Conservation (phyloP, 2,329 filamentous ascomycete species). For the Trichoderma atrobrunneum region DNA sequence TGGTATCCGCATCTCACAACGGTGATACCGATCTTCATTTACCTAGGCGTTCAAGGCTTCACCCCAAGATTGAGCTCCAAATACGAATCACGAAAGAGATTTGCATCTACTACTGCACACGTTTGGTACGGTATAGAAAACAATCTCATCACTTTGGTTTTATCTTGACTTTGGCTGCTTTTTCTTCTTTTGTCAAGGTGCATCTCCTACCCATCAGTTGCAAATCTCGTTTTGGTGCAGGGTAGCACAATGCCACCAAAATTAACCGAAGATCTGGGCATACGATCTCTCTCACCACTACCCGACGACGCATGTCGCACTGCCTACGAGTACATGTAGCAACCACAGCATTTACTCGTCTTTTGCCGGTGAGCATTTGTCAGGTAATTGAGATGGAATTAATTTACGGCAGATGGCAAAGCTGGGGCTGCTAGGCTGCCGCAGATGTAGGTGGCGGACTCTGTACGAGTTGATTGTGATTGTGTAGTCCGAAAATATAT, state of each 20-base stretch:
- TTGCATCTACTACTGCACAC: neutral
- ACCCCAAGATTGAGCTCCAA: neutral
- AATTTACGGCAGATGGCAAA: neutral
- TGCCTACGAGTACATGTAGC: too few relatives aligned
- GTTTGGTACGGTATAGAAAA: neutral
- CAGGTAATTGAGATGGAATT: neutral
- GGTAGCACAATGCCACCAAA: neutral
- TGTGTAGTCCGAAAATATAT: too few relatives aligned
- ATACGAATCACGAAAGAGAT: neutral
- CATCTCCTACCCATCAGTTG: neutral
- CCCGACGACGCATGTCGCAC: neutral
- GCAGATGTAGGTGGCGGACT: neutral
- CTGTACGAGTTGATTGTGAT: neutral
- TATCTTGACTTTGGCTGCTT: neutral
- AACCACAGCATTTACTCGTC: neutral
- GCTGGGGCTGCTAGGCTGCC: neutral
- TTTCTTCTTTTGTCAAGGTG: neutral
- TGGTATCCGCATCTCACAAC: neutral
- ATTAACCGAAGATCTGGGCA: neutral
- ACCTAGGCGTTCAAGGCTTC: neutral
- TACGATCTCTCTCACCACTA: neutral
- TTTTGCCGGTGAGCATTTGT: neutral
- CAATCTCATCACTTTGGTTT: neutral
- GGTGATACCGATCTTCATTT: slow-evolving; percentile 6
- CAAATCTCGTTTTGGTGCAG: neutral